Conservation (phyloP, 352 stramenopile species). For the Phytophthora meadii region DNA sequence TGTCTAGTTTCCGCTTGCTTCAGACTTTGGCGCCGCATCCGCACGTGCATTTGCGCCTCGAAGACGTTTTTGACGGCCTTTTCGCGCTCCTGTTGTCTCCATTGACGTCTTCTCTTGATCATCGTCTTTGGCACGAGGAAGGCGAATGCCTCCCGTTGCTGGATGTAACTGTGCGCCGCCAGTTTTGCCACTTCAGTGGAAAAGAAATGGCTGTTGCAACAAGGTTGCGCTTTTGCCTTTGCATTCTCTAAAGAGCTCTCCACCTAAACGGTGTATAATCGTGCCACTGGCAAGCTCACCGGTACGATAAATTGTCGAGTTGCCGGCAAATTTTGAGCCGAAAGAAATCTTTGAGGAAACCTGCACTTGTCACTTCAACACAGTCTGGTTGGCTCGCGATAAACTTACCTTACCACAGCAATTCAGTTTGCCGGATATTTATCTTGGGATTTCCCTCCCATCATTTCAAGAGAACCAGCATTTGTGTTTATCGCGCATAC, state of each 20-base stretch:
- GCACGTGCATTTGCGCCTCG: constrained; percentile 36
- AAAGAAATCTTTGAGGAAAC: constrained; percentile 17
- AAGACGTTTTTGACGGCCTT: constrained; percentile 33
- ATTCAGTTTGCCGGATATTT: constrained; percentile 3
- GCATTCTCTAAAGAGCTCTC: constrained; percentile 8
- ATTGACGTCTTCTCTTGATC: constrained; percentile 21
- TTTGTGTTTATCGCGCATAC: constrained; percentile 1
- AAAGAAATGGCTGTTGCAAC: background rate
- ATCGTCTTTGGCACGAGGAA: constrained; percentile 37
- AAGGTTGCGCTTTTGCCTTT: constrained; percentile 13
- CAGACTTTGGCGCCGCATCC: constrained; percentile 39
- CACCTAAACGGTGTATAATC: constrained; percentile 5
- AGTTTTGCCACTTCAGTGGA: constrained; percentile 23
- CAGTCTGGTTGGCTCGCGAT: constrained; percentile 21
- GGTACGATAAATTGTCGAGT: constrained; percentile 3
- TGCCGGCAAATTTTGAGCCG: constrained; percentile 17
- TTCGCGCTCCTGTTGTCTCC: constrained; percentile 28
- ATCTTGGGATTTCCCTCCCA: constrained; percentile 6
- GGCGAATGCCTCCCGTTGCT: constrained; percentile 37
- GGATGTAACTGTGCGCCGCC: constrained; percentile 35
- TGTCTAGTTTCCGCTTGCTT: constrained; percentile 22
- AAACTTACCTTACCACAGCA: constrained; percentile 5
- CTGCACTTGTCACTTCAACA: constrained; percentile 27
- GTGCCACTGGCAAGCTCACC: constrained; percentile 17
- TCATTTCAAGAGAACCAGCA: constrained; percentile 7